phyloP scores from a whole-genome alignment of 805 yeast genomes.

The Kregervanrija pseudodelftensis region DNA sequence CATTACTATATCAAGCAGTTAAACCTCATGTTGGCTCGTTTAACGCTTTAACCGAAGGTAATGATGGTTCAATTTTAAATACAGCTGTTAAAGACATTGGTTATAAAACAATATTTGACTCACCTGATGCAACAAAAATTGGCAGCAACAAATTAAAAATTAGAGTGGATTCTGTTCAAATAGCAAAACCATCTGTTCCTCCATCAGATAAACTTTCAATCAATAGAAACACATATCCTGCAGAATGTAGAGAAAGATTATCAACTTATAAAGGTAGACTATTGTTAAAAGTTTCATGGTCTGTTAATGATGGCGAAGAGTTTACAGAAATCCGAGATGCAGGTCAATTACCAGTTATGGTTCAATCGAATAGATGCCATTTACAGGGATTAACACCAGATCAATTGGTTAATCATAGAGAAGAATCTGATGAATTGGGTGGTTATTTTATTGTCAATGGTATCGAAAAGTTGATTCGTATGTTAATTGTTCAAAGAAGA shows the following conservation, averaged over 20 bases:
- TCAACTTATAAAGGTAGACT: constrained; percentile 73
- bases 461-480: constrained; percentile 91
- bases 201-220: constrained; percentile 64
- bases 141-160: constrained; percentile 76
- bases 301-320: constrained; percentile 83
- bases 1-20: constrained; percentile 81
- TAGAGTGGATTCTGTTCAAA: constrained; percentile 83
- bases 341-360: constrained; percentile 88
- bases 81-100: constrained; percentile 88
- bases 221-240: constrained; percentile 74
- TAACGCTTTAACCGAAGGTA: constrained; percentile 88
- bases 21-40: constrained; percentile 94
- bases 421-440: constrained; percentile 93
- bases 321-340: constrained; percentile 77
- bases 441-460: constrained; percentile 96
- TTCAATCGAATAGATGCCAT: constrained; percentile 87
- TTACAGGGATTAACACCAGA: constrained; percentile 76
- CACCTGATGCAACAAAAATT: constrained; percentile 54
- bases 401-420: constrained; percentile 69
- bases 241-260: constrained; percentile 88
- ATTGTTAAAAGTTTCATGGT: constrained; percentile 74
- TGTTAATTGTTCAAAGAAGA: constrained; percentile 96
- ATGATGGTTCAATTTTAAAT: constrained; percentile 77
- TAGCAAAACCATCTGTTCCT: constrained; percentile 77
- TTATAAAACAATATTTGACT: constrained; percentile 75